Evolutionary conservation across 2,329 filamentous ascomycete species (phyloP).

Genomic region (Aspergillus nomiae): DNA sequence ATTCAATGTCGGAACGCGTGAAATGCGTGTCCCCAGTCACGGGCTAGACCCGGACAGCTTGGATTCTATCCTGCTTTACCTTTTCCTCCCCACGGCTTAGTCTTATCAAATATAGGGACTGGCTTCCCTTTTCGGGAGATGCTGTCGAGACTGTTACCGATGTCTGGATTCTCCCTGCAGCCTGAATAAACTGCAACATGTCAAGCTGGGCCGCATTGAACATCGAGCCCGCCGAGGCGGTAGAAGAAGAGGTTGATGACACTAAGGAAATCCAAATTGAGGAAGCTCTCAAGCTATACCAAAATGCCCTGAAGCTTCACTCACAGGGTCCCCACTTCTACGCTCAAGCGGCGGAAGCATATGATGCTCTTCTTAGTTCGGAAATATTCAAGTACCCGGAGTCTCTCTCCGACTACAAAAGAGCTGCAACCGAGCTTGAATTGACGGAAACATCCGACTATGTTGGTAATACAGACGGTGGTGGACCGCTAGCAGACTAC

Average conservation of each 20-base stretch:
- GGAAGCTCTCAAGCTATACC: constrained; percentile 92
- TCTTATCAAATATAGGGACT: background rate
- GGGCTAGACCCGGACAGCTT: constrained; percentile 7
- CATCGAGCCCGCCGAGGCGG: constrained; percentile 86
- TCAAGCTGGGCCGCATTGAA: constrained; percentile 83
- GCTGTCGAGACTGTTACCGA: constrained; percentile 15
- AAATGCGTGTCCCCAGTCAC: constrained; percentile 18
- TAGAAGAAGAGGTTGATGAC: constrained; percentile 89
- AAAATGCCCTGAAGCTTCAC: constrained; percentile 86
- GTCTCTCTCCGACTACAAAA: constrained; percentile 79
- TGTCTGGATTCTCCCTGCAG: constrained; percentile 17
- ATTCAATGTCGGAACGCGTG: constrained; percentile 24
- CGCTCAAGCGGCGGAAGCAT: constrained; percentile 75
- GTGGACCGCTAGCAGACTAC: constrained; percentile 49
- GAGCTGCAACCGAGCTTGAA: constrained; percentile 56
- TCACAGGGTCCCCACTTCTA: constrained; percentile 79
- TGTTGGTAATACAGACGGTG: constrained; percentile 18
- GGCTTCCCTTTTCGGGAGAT: constrained; percentile 21
- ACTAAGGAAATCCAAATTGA: constrained; percentile 97
- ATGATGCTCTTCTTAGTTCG: constrained; percentile 80
- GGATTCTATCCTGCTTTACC: constrained; percentile 1
- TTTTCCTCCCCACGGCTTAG: constrained; percentile 6
- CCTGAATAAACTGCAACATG: constrained; percentile 38
- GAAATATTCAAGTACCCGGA: constrained; percentile 95
- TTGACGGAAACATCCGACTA: constrained; percentile 48